Evolutionary conservation across 345 rosid genomes (phyloP).

Genomic region (Salix viminalis): DNA sequence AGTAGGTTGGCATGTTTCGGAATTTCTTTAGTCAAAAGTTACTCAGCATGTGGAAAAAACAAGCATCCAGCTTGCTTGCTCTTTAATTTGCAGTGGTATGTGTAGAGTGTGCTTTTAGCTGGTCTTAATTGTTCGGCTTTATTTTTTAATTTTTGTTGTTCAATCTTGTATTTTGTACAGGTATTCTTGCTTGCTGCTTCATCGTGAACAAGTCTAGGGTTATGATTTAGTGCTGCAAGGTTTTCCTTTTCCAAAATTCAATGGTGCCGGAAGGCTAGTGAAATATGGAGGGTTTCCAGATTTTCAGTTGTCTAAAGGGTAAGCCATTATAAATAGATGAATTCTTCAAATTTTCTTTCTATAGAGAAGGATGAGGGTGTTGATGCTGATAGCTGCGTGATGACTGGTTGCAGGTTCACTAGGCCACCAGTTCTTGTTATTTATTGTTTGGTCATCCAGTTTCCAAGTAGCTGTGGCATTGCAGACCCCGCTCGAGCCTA

Average conservation of each 20-base stretch:
- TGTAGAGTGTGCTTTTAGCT: not conserved
- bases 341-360: not conserved
- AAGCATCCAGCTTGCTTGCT: not conserved
- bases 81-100: not conserved
- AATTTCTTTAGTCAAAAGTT: not conserved
- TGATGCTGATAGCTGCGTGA: conserved; percentile 23
- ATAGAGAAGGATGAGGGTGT: not conserved
- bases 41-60: not conserved
- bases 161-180: conserved; percentile 13
- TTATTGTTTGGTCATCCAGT: conserved; percentile 59
- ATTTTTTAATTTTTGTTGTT: not conserved
- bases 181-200: conserved; percentile 11
- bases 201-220: conserved; percentile 9
- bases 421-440: conserved; percentile 50
- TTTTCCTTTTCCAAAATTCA: conserved; percentile 36
- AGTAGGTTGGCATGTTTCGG: not conserved
- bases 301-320: conserved; percentile 45
- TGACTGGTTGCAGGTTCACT: conserved; percentile 50
- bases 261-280: conserved; percentile 46
- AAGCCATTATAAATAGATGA: conserved; percentile 12
- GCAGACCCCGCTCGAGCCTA: conserved; percentile 35
- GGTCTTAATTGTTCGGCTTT: not conserved
- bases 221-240: conserved; percentile 18
- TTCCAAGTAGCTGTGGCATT: conserved; percentile 58
- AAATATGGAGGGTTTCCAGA: conserved; percentile 44